Evolutionary conservation across 768 basidiomycete species (phyloP).

Genomic region (Serendipita vermifera): DNA sequence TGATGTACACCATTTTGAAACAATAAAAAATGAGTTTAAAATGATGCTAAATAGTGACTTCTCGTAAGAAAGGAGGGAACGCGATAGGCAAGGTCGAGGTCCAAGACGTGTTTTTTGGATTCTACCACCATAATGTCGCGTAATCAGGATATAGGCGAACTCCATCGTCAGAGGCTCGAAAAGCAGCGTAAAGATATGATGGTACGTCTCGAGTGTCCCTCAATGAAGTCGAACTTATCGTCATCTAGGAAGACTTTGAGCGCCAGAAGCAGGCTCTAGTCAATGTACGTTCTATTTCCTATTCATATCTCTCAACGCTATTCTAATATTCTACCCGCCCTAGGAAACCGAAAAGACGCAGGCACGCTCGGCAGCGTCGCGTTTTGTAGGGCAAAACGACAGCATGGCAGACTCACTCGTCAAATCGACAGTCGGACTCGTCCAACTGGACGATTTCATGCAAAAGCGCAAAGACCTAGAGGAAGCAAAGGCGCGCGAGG

Average conservation of each 20-base stretch:
- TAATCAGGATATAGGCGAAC: conserved; percentile 46
- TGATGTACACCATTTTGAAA: conserved; percentile 65
- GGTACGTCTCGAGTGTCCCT: conserved; percentile 18
- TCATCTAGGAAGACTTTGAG: conserved; percentile 50
- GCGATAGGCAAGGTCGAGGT: not conserved
- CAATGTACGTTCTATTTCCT: conserved; percentile 21
- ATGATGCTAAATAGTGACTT: not conserved
- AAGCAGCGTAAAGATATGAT: conserved; percentile 54
- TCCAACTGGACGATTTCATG: conserved; percentile 85
- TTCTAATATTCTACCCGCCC: not conserved
- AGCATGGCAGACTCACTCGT: conserved; percentile 90
- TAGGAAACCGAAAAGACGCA: conserved; percentile 84
- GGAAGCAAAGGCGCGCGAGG: conserved; percentile 81
- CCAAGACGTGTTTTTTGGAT: not conserved
- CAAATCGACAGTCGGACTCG: conserved; percentile 82
- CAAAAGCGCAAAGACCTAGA: conserved; percentile 78
- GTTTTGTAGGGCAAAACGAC: conserved; percentile 90
- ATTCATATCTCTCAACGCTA: not conserved
- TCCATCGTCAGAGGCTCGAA: conserved; percentile 70
- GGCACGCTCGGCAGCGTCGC: conserved; percentile 71
- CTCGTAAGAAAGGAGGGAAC: not conserved
- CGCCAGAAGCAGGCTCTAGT: conserved; percentile 70
- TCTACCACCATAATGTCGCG: conserved; percentile 5
- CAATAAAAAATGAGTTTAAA: not conserved
- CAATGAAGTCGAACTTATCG: not conserved